Evolutionary conservation across 2,329 filamentous ascomycete genomes (phyloP).

Genomic region (Pseudopithomyces chartarum): DNA sequence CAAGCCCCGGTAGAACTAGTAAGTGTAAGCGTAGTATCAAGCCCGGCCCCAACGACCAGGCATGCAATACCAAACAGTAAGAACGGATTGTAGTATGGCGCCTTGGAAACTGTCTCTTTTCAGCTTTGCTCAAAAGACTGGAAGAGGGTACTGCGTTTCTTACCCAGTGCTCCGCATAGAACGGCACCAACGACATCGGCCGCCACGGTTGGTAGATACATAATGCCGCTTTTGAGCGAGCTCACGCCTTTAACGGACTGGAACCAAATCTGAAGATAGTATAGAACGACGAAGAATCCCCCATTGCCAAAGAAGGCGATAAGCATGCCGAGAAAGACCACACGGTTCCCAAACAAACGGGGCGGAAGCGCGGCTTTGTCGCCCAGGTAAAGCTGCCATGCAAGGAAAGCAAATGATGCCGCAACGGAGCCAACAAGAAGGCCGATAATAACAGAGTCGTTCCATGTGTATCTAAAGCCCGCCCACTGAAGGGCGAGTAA

Average conservation of each 20-base stretch:
- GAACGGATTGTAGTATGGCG: slow-evolving; percentile 1
- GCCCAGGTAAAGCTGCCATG: slow-evolving; percentile 13
- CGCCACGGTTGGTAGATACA: slow-evolving; percentile 31
- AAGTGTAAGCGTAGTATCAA: slow-evolving; percentile 41
- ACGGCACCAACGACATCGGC: neutral
- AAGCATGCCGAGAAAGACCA: slow-evolving; percentile 30
- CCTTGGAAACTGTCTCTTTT: neutral
- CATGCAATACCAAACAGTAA: slow-evolving; percentile 27
- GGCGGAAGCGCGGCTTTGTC: slow-evolving; percentile 18
- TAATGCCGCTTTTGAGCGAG: slow-evolving; percentile 39
- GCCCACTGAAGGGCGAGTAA: slow-evolving; percentile 30
- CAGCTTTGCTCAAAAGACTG: neutral
- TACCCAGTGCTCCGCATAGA: neutral
- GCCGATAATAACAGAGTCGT: slow-evolving; percentile 16
- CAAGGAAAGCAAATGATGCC: slow-evolving; percentile 12
- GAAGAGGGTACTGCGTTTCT: neutral
- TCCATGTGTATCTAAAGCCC: slow-evolving; percentile 19
- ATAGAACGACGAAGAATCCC: slow-evolving; percentile 12
- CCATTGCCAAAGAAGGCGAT: slow-evolving; percentile 29
- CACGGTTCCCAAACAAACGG: slow-evolving; percentile 34
- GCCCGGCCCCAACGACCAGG: slow-evolving; percentile 42
- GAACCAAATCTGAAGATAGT: slow-evolving; percentile 38
- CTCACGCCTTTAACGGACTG: slow-evolving; percentile 42
- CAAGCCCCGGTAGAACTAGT: slow-evolving; percentile 23
- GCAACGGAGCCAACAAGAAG: slow-evolving; percentile 19